Percentiles rank a stretch among this genome's conserved stretches.
Evolutionary conservation across 306 rosid genomes (phyloP).

Genomic region (Castanea sativa): DNA sequence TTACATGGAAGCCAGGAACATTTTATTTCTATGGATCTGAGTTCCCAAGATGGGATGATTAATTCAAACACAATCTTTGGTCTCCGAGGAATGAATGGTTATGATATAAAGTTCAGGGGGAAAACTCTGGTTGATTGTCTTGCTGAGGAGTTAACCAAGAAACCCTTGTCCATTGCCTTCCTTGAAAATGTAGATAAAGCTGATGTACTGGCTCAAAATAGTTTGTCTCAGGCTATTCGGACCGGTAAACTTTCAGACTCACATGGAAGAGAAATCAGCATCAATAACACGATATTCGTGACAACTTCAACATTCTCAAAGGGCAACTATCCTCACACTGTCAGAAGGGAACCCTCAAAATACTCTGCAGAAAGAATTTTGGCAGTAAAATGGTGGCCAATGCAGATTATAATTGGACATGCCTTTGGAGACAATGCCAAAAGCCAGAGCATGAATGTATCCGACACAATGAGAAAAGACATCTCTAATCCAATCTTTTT

Average conservation of each 20-base stretch:
- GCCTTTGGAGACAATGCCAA: slow-evolving; percentile 24
- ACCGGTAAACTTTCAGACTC: slow-evolving; percentile 80
- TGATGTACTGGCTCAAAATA: slow-evolving; percentile 52
- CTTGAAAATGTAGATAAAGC: slow-evolving; percentile 85
- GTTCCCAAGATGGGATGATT: slow-evolving; percentile 37
- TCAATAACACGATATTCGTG: slow-evolving; percentile 58
- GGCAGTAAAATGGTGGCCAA: slow-evolving; percentile 42
- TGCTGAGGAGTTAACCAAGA: slow-evolving; percentile 67
- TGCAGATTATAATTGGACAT: slow-evolving; percentile 53
- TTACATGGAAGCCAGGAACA: slow-evolving; percentile 60
- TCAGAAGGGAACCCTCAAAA: slow-evolving; percentile 35
- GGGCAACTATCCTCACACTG: slow-evolving; percentile 16
- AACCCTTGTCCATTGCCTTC: slow-evolving; percentile 68
- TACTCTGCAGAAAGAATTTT: slow-evolving; percentile 66
- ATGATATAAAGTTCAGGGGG: slow-evolving; percentile 71
- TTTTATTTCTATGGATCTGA: slow-evolving; percentile 57
- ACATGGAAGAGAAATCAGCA: slow-evolving; percentile 78
- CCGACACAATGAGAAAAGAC: slow-evolving; percentile 28
- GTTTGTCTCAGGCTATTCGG: slow-evolving; percentile 67
- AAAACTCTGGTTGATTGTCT: slow-evolving; percentile 73
- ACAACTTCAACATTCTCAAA: slow-evolving; percentile 45
- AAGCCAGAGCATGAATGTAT: slow-evolving; percentile 37
- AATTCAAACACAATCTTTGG: slow-evolving; percentile 9
- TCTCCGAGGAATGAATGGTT: slow-evolving; percentile 37
- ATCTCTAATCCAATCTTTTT: slow-evolving; percentile 39